phyloP scores from a whole-genome alignment of 192 early-diverging fungal species.

The Mortierella alpina region DNA sequence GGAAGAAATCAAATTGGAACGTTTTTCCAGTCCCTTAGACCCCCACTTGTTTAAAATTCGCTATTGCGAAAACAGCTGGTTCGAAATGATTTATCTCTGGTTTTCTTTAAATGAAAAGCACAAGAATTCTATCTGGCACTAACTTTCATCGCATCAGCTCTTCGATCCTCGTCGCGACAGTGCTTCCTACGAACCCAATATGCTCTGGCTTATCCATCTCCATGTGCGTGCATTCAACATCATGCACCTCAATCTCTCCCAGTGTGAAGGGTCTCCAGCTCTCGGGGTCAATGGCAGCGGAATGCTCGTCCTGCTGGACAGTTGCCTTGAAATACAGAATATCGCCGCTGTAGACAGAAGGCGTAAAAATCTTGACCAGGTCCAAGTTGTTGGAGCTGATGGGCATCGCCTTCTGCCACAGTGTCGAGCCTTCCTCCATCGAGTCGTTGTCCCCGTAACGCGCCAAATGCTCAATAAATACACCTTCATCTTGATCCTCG shows the following conservation, averaged over 20 bases:
- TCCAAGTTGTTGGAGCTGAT: no score
- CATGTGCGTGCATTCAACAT: slow-evolving; percentile 5
- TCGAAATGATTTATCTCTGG: no score
- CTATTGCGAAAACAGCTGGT: no score
- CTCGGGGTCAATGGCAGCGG: background rate
- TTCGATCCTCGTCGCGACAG: background rate
- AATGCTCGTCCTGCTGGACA: background rate
- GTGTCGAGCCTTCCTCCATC: no score
- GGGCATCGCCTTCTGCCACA: no score
- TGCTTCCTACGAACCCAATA: background rate
- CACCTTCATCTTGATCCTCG: background rate
- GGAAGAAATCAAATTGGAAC: no score
- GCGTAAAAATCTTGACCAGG: background rate
- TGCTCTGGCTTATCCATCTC: background rate
- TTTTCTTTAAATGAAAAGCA: no score
- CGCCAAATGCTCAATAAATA: background rate
- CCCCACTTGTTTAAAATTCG: no score
- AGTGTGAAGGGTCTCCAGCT: slow-evolving; percentile 6
- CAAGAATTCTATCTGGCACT: no score
- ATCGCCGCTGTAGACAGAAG: background rate
- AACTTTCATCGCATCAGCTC: no score
- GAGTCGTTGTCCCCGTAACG: no score
- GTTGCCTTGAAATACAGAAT: slow-evolving; percentile 8
- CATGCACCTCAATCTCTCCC: slow-evolving; percentile 1
- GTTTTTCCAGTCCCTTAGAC: no score